Conservation (phyloP, 2,329 filamentous ascomycete species). For the Sporothrix schenckii region DNA sequence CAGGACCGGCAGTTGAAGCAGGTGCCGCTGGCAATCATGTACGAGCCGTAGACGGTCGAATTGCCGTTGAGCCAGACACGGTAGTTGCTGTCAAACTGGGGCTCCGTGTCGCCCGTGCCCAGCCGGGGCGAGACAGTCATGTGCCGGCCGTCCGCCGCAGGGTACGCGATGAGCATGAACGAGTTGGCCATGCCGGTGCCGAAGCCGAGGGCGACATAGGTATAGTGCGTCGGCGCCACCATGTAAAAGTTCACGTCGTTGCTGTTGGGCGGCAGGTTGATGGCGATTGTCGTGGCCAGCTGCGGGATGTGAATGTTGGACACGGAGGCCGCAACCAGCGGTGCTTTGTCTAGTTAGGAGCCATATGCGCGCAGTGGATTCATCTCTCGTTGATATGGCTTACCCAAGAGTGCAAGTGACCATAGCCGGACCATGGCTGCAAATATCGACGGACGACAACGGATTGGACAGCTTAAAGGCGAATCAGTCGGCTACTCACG, state of each 20-base stretch:
- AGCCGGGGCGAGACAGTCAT: constrained; percentile 37
- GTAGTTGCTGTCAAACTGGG: constrained; percentile 33
- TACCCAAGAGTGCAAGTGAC: constrained; percentile 3
- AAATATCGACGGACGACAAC: not conserved
- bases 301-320: constrained; percentile 37
- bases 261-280: constrained; percentile 38
- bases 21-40: constrained; percentile 37
- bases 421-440: not conserved
- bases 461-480: not conserved
- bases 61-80: constrained; percentile 34
- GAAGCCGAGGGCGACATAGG: constrained; percentile 39
- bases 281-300: constrained; percentile 37
- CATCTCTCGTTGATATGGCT: not conserved
- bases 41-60: constrained; percentile 31
- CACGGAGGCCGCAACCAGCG: constrained; percentile 27
- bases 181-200: constrained; percentile 37
- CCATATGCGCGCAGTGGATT: not conserved
- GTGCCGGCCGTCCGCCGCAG: constrained; percentile 35
- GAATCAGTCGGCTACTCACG: not conserved
- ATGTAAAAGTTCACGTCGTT: constrained; percentile 41
- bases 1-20: constrained; percentile 37
- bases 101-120: constrained; percentile 37
- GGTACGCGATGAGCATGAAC: constrained; percentile 39
- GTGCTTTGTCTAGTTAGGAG: not conserved
- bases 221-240: constrained; percentile 37